Percentiles rank a stretch among this genome's conserved stretches.
phyloP scores from a whole-genome alignment of 1,284 basidiomycete genomes.

The Albatrellus sp. region DNA sequence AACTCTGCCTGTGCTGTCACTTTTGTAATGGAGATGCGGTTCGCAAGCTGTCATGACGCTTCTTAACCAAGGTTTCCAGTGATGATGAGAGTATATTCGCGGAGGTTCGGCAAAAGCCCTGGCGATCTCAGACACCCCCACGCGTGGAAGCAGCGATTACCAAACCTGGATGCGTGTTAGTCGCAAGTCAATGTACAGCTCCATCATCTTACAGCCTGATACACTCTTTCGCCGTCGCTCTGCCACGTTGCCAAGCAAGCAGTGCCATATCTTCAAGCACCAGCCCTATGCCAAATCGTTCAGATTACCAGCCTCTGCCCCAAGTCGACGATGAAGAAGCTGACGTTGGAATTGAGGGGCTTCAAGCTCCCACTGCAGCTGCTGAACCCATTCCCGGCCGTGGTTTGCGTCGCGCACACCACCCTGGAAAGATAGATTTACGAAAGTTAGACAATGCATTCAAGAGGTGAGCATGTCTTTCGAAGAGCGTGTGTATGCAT shows the following conservation, averaged over 20 bases:
- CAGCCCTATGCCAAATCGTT: constrained; percentile 34
- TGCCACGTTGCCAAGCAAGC: not conserved
- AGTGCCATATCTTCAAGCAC: not conserved
- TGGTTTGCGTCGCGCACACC: constrained; percentile 32
- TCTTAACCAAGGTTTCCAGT: no score
- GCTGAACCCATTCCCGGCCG: constrained; percentile 16
- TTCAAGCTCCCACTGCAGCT: constrained; percentile 18
- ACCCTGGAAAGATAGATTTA: constrained; percentile 60
- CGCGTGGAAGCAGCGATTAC: no score
- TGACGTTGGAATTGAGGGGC: constrained; percentile 32
- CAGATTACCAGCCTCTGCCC: constrained; percentile 58
- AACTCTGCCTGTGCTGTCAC: no score
- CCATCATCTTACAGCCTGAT: no score
- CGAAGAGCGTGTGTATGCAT: not conserved
- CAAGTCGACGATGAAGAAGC: constrained; percentile 46
- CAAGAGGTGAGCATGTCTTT: constrained; percentile 39
- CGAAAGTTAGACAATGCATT: constrained; percentile 70
- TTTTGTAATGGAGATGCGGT: no score
- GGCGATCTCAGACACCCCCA: no score
- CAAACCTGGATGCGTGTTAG: no score
- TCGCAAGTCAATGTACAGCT: no score
- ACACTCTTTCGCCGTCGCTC: no score
- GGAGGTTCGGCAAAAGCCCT: no score
- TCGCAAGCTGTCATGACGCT: no score
- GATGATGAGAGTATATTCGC: no score